These are phyloP conservation scores for Fusarium anthophilum DNA, from an alignment of 2,329 filamentous ascomycete species.

Conservation along the genomic window DNA sequence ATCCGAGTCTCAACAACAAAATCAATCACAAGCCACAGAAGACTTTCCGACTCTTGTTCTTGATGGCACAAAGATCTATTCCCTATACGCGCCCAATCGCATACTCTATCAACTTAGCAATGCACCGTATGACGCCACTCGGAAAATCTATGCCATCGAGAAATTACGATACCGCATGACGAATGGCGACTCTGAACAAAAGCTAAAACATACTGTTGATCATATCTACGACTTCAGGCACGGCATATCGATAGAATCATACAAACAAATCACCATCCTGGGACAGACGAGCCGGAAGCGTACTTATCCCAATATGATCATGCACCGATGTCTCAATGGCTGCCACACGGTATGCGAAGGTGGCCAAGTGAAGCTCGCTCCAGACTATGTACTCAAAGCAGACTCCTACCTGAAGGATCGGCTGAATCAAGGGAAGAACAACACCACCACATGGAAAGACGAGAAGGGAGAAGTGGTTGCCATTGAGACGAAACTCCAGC, in stretches of 20 bases:
- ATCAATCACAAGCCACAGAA: constrained; percentile 2
- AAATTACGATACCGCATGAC: constrained; percentile 41
- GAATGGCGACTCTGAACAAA: constrained; percentile 12
- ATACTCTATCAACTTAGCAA: constrained; percentile 42
- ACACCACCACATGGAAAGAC: constrained; percentile 40
- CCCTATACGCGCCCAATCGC: constrained; percentile 22
- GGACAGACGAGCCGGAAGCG: constrained; percentile 36
- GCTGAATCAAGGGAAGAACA: constrained; percentile 32
- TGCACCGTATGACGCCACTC: constrained; percentile 28
- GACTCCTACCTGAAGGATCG: constrained; percentile 29
- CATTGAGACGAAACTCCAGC: constrained; percentile 37
- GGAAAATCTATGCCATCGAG: constrained; percentile 35
- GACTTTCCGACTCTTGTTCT: constrained; percentile 33
- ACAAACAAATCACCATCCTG: constrained; percentile 4
- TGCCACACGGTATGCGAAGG: neutral
- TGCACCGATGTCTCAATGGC: constrained; percentile 26
- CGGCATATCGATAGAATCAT: constrained; percentile 10
- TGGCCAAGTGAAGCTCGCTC: constrained; percentile 22
- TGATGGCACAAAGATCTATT: constrained; percentile 34
- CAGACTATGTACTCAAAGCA: constrained; percentile 29
- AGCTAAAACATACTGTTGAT: constrained; percentile 33
- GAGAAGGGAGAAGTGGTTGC: constrained; percentile 33
- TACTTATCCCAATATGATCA: constrained; percentile 26
- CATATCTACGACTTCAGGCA: constrained; percentile 45
- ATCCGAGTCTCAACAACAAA: neutral